Conservation (phyloP, 1,139 yeast genomes). For the Zygosaccharomyces sapae region DNA sequence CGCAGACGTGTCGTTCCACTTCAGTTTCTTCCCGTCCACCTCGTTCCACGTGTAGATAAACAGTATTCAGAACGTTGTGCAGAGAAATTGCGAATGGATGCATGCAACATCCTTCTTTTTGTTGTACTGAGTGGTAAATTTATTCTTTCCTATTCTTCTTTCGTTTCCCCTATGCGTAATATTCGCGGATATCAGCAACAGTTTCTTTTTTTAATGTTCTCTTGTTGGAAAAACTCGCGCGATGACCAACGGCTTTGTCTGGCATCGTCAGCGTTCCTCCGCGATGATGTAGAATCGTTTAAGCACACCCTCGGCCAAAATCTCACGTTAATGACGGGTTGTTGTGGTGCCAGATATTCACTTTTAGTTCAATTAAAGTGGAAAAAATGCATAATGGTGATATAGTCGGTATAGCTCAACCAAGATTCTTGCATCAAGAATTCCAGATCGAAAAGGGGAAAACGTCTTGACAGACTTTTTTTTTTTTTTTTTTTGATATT, state of each 20-base stretch:
- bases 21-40: too few species aligned
- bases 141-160: not conserved
- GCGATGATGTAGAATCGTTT: not conserved
- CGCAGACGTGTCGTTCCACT: too few species aligned
- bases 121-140: too few species aligned
- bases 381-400: conserved; percentile 6
- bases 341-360: conserved; percentile 5
- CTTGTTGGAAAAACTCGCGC: conserved; percentile 5
- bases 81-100: too few species aligned
- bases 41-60: too few species aligned
- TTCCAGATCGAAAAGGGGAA: not conserved
- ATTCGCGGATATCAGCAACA: not conserved
- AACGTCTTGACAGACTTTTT: not conserved
- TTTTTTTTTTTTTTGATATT: too few species aligned
- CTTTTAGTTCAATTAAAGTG: not conserved
- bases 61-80: too few species aligned
- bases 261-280: not conserved
- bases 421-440: conserved; percentile 3
- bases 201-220: too few species aligned
- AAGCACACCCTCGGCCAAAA: not conserved
- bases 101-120: too few species aligned
- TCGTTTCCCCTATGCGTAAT: not conserved
- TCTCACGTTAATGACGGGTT: not conserved
- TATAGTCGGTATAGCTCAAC: not conserved
- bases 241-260: conserved; percentile 1